Conservation (phyloP, 1,284 basidiomycete genomes). For the Hypsizygus ulmarius region DNA sequence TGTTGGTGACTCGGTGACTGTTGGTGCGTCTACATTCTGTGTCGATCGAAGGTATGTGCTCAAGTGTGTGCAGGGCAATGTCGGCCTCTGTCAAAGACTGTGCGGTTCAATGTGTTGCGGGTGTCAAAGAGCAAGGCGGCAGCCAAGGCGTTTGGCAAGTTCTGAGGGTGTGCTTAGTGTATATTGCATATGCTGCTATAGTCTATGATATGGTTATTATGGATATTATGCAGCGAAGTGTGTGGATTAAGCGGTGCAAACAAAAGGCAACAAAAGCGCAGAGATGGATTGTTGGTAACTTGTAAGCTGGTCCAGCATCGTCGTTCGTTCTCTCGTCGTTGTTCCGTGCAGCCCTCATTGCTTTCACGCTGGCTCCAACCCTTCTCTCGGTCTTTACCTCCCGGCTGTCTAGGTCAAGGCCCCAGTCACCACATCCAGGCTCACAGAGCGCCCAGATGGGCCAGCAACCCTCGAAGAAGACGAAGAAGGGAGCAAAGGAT, state of each 20-base stretch:
- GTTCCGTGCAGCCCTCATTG: constrained; percentile 14
- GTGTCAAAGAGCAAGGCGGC: constrained; percentile 88
- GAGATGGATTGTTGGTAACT: constrained; percentile 12
- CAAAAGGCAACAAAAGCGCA: constrained; percentile 23
- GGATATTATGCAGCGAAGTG: neutral
- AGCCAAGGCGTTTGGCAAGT: constrained; percentile 91
- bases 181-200: constrained; percentile 7
- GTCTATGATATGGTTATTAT: constrained; percentile 2
- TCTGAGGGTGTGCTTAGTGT: constrained; percentile 50
- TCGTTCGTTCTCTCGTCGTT: constrained; percentile 2
- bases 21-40: constrained; percentile 61
- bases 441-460: constrained; percentile 55
- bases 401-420: constrained; percentile 65
- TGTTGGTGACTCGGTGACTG: constrained; percentile 90
- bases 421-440: constrained; percentile 62
- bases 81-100: constrained; percentile 98
- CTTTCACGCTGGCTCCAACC: constrained; percentile 72
- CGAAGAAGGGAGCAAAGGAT: constrained; percentile 65
- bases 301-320: neutral
- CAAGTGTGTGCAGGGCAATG: constrained; percentile 73
- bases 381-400: constrained; percentile 72
- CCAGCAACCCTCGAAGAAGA: constrained; percentile 77
- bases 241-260: constrained; percentile 18
- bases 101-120: constrained; percentile 96
- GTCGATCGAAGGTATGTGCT: neutral